Evolutionary conservation across 2,329 filamentous ascomycete genomes (phyloP), one percentile per base, ranked within the genome.

Genomic region (Triangularia setosa): DNA sequence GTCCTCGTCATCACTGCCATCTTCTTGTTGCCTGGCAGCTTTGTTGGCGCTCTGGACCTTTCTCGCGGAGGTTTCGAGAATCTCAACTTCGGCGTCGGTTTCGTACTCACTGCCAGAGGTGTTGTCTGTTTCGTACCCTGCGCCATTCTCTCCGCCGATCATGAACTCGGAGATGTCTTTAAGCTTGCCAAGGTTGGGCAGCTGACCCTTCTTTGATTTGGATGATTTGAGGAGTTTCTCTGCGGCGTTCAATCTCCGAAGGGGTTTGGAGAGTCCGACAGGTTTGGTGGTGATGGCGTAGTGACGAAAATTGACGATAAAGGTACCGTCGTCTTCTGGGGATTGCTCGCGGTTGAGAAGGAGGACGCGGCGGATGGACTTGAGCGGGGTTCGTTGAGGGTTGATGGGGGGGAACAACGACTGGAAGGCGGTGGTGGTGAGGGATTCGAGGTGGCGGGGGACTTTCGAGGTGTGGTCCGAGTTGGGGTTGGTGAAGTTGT

Each of bases 341-440:
- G 80, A 77, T 61, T 79, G 79, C 74, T 96, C 92, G 67, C 95
- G 89, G 77, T 98, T 97, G 64, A 99, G 80, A 21, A 99, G 85
- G 63, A 99, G 85, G 0, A 98, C 91, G 73, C 95, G 87, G 69
- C 91, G 90, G 74, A 99, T 97, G n/a, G 92, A 93, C 72, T 92
- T 90, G 35, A 99, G 84, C 1, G 95, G 92, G 1, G 92, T 96
- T 28, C 87, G 86, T 77, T 96, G 92, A 0, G 95, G 95, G 71
- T 95, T 95, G 76, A 99, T 97, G 1, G 93, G 92, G 3, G 95
- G 94, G 73, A 99, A 98, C 35, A 99, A 86, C 7, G 92, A 96
- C 77, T 97, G 94, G 79, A 98, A 99, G 73, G 97, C 88, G 55
- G 93, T 96, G 1, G 93, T 98, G 2, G 93, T 89, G 30, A 99